phyloP scores from a whole-genome alignment of 371 early-diverging fungal genomes.

The Batrachochytrium dendrobatidis region DNA sequence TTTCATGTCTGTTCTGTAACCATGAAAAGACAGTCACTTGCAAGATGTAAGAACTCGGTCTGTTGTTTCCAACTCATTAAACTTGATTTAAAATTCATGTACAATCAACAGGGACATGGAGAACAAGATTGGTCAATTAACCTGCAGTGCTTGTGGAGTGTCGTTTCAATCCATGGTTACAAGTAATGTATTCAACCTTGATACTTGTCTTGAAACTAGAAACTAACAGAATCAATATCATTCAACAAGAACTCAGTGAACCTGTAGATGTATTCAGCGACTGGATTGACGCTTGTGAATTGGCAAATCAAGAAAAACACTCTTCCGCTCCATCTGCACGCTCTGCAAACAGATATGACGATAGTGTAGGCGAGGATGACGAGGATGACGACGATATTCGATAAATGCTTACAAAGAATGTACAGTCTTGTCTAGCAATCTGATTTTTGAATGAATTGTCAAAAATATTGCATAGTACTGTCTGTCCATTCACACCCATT shows the following conservation, averaged over 20 bases:
- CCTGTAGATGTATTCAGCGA: conserved; percentile 77
- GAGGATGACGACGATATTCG: no score
- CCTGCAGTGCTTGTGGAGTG: conserved; percentile 70
- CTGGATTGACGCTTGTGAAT: conserved; percentile 80
- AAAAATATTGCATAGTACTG: no score
- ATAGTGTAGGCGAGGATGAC: no score
- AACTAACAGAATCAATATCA: not conserved
- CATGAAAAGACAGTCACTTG: conserved; percentile 75
- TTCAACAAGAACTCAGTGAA: conserved; percentile 56
- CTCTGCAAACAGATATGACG: no score
- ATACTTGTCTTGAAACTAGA: not conserved
- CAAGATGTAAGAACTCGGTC: conserved; percentile 54
- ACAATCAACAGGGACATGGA: conserved; percentile 37
- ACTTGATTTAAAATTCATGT: not conserved
- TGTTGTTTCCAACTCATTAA: not conserved
- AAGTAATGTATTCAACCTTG: conserved; percentile 28
- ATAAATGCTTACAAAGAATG: no score
- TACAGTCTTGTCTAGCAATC: no score
- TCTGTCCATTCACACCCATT: no score
- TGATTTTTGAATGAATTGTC: no score
- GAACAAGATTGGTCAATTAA: conserved; percentile 53
- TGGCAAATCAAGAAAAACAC: conserved; percentile 41
- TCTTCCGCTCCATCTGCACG: not conserved
- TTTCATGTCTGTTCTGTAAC: conserved; percentile 86
- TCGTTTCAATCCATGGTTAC: conserved; percentile 59